Base-by-base conservation (phyloP, 371 early-diverging fungal genomes). In the Dichotomocladium elegans region DNA sequence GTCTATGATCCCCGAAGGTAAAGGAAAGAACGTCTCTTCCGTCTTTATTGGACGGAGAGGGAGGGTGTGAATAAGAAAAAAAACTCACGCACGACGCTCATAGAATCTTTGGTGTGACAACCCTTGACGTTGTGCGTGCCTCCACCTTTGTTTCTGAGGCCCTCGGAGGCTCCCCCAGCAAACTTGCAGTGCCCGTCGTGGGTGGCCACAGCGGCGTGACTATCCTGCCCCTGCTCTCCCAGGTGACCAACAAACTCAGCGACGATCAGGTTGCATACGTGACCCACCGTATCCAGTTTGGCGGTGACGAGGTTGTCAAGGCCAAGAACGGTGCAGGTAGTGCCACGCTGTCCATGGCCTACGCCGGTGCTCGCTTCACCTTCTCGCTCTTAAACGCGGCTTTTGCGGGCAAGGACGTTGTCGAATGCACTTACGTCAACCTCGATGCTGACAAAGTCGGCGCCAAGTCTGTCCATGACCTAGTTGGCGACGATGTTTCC, bases 291-390 rank as follows among this genome's bases (percentile, higher is more conserved):
- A 91, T 95, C 57, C 95, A 95, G 70, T 95, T 80, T 72, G 95
- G 93, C 64, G 95, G 95, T 56, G 95, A 95, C 66, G 95, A 95
- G 70, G 95, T 95, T 55, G 93, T 95, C 66, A 88, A 92, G 81
- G 95, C 95, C 56, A 95, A 95, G 81, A 87, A 81, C 53, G 87
- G 87, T 45, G 77, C 83, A 44, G 87, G 87, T 47, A 87, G 87
- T 25, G 93, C 95, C 29, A 94, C 95, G 9, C 76, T 94, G 12
- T 90, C 90, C 34, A 92, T 94, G 95, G 95, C 95, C 15, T 89
- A 76, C 50, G 95, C 95, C 50, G 95, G 92, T 61, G 91, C 92
- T 35, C 88, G 90, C 33, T 94, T 94, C 64, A 81, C 87, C 22
- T 62, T 81, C 58, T 77, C 81, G 24, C 63, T 95, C 17, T 61